Percentiles rank a stretch among this genome's conserved stretches.
These are phyloP conservation scores for Pythium guiyangense DNA, from an alignment of 352 stramenopile genomes.

Conservation along the genomic window DNA sequence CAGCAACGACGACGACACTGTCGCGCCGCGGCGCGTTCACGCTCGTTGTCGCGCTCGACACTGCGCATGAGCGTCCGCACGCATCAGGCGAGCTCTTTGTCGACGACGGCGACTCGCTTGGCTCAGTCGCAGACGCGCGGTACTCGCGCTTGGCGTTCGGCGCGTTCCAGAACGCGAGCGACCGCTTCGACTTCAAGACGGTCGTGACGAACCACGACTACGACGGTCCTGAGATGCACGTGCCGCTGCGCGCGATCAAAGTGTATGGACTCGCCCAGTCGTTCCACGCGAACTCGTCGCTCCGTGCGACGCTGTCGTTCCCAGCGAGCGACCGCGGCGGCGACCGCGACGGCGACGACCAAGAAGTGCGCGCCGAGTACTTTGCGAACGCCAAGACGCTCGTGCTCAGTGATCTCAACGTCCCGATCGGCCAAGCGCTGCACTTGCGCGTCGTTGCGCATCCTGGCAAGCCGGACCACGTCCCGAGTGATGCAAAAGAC, in stretches of 20 bases:
- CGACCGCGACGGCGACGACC: constrained; percentile 1
- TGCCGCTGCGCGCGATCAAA: constrained; percentile 40
- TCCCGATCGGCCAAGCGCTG: constrained; percentile 46
- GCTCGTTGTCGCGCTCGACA: constrained; percentile 47
- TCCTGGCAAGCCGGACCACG: constrained; percentile 14
- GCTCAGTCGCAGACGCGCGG: constrained; percentile 47
- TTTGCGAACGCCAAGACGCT: constrained; percentile 66
- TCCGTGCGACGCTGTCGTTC: constrained; percentile 22
- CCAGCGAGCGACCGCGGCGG: background rate
- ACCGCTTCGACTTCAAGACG: constrained; percentile 37
- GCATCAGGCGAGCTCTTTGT: constrained; percentile 67
- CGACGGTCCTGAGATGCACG: constrained; percentile 62
- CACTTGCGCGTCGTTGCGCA: constrained; percentile 29
- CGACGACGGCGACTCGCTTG: constrained; percentile 68
- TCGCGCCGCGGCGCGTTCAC: constrained; percentile 52
- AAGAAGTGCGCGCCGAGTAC: constrained; percentile 42
- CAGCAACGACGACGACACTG: constrained; percentile 46
- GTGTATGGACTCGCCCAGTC: constrained; percentile 47
- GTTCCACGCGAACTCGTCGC: constrained; percentile 58
- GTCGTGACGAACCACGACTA: constrained; percentile 39
- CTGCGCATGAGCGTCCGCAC: constrained; percentile 7
- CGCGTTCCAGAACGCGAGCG: constrained; percentile 27
- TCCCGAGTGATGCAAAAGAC: constrained; percentile 7
- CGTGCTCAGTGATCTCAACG: constrained; percentile 39
- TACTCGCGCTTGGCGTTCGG: constrained; percentile 50